These are phyloP conservation scores for Eruca vesicaria DNA, from an alignment of 441 rosid species.

Conservation along the genomic window DNA sequence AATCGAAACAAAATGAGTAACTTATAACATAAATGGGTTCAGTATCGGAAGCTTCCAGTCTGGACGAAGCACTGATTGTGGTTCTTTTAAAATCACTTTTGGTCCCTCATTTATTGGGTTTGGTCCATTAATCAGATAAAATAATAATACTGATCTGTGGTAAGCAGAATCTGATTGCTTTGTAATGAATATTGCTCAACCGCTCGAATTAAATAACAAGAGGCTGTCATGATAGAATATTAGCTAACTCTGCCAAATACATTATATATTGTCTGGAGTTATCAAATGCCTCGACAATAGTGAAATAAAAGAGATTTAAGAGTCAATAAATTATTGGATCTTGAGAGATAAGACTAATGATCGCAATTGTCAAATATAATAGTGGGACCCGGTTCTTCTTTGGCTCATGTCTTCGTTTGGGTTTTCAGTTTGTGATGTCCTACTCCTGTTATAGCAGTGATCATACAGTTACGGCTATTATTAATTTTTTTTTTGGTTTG, in stretches of 20 bases:
- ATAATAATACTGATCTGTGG: slow-evolving; percentile 13
- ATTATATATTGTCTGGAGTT: slow-evolving; percentile 13
- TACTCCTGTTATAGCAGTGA: background rate
- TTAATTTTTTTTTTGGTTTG: no score
- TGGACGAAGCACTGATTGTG: slow-evolving; percentile 23
- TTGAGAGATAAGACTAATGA: slow-evolving; percentile 27
- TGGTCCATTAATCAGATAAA: slow-evolving; percentile 12
- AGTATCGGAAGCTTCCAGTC: slow-evolving; percentile 19
- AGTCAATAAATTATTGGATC: slow-evolving; percentile 12
- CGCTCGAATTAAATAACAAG: slow-evolving; percentile 27
- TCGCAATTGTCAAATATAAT: slow-evolving; percentile 9
- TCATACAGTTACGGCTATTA: no score
- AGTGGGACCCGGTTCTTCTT: slow-evolving; percentile 3
- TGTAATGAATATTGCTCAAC: slow-evolving; percentile 21
- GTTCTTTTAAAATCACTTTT: background rate
- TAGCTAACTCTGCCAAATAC: slow-evolving; percentile 3
- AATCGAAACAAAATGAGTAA: no score
- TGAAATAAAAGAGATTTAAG: background rate
- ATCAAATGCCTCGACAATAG: background rate
- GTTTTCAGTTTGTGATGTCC: background rate
- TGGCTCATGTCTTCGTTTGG: background rate
- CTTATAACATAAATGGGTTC: background rate
- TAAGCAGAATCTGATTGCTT: slow-evolving; percentile 38
- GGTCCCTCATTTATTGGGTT: slow-evolving; percentile 20
- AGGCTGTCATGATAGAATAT: slow-evolving; percentile 3